phyloP scores from a whole-genome alignment of 306 rosid species.

The Parietaria judaica region DNA sequence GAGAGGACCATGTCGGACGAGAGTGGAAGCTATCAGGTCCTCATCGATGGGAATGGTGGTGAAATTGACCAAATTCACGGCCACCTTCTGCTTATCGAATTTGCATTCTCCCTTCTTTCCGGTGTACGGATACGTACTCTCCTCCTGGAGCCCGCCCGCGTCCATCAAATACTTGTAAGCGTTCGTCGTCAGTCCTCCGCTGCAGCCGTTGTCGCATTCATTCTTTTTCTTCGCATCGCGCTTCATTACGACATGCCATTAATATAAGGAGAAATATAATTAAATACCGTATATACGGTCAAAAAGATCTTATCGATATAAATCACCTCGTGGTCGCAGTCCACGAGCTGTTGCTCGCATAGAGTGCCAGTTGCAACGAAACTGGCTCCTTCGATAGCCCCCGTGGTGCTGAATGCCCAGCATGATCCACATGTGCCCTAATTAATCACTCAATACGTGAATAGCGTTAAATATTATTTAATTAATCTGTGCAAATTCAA shows the following conservation, averaged over 20 bases:
- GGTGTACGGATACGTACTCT: conserved; percentile 53
- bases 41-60: conserved; percentile 57
- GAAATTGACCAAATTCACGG: conserved; percentile 52
- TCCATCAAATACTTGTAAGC: conserved; percentile 71
- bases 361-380: conserved; percentile 74
- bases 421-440: conserved; percentile 88
- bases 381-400: conserved; percentile 81
- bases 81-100: conserved; percentile 41
- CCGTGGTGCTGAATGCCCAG: conserved; percentile 96
- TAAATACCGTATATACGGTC: no score
- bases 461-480: no score
- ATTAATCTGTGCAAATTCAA: no score
- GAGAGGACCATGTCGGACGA: conserved; percentile 74
- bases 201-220: conserved; percentile 61
- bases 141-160: conserved; percentile 80
- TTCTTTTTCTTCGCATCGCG: conserved; percentile 45
- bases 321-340: conserved; percentile 61
- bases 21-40: conserved; percentile 65
- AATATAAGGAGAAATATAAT: no score
- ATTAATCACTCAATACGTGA: no score
- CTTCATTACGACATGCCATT: conserved; percentile 16
- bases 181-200: conserved; percentile 84
- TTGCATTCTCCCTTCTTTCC: conserved; percentile 51
- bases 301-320: no score
- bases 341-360: conserved; percentile 91